These are phyloP conservation scores for Candida nitratophila DNA, from an alignment of 805 yeast genomes.

Conservation along the genomic window DNA sequence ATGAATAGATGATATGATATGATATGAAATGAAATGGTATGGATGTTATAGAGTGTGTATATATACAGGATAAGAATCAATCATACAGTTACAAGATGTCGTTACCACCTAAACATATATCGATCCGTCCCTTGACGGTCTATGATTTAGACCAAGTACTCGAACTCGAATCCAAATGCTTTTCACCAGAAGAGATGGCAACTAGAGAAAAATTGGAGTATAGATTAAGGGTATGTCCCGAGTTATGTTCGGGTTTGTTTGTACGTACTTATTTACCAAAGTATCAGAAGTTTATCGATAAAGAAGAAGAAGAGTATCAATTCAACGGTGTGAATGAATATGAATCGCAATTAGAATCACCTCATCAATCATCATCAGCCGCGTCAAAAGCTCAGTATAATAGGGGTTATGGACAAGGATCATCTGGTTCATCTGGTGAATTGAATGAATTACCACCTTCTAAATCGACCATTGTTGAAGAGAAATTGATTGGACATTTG, in stretches of 20 bases:
- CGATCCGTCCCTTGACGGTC: slow-evolving; percentile 72
- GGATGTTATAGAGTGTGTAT: no score
- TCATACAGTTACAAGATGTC: background rate
- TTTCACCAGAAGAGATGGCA: slow-evolving; percentile 65
- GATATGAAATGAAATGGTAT: no score
- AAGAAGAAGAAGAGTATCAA: no score
- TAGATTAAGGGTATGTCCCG: slow-evolving; percentile 80
- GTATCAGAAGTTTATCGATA: slow-evolving; percentile 33
- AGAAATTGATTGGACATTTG: slow-evolving; percentile 72
- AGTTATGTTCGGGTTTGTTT: slow-evolving; percentile 82
- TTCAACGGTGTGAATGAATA: slow-evolving; percentile 14
- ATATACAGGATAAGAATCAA: no score
- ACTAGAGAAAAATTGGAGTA: slow-evolving; percentile 55
- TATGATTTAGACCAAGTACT: slow-evolving; percentile 60
- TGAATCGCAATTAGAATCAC: no score
- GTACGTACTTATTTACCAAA: slow-evolving; percentile 54
- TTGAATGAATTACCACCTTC: slow-evolving; percentile 34
- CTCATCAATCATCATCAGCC: no score
- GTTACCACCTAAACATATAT: slow-evolving; percentile 48
- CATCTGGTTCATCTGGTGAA: no score
- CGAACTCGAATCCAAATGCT: slow-evolving; percentile 60
- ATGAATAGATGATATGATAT: no score
- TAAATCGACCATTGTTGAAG: slow-evolving; percentile 45
- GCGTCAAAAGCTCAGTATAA: no score
- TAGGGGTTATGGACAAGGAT: no score